These are phyloP conservation scores for Trametes meyenii DNA, from an alignment of 768 basidiomycete species.

Conservation along the genomic window DNA sequence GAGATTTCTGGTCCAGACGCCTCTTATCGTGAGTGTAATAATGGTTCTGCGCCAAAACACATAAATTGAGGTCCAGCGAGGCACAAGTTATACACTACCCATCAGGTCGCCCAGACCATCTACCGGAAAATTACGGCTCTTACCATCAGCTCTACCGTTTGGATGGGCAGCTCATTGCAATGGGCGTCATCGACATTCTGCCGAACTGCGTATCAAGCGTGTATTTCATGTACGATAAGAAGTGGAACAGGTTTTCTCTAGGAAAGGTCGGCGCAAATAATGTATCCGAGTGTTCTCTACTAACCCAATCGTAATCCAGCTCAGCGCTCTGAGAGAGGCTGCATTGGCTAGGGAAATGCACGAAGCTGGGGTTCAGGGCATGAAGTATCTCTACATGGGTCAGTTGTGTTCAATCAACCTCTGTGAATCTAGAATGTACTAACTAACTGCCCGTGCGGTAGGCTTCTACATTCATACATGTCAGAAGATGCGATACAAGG, in stretches of 20 bases:
- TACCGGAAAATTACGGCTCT: conserved; percentile 85
- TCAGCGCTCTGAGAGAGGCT: conserved; percentile 84
- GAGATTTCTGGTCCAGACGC: conserved; percentile 79
- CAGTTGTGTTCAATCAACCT: conserved; percentile 24
- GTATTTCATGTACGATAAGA: conserved; percentile 87
- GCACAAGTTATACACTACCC: conserved; percentile 62
- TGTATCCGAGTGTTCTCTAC: neutral
- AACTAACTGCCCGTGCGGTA: conserved; percentile 34
- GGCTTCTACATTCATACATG: conserved; percentile 94
- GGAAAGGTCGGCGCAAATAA: conserved; percentile 60
- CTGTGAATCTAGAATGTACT: neutral
- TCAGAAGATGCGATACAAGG: conserved; percentile 96
- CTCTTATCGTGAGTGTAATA: conserved; percentile 60
- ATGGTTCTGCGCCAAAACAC: too few relatives aligned
- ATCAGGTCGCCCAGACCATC: conserved; percentile 48
- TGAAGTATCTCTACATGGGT: conserved; percentile 90
- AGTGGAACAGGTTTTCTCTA: conserved; percentile 68
- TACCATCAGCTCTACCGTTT: conserved; percentile 89
- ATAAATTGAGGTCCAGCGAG: conserved; percentile 39
- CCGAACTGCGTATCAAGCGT: conserved; percentile 83
- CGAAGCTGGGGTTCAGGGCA: conserved; percentile 60
- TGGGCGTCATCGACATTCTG: conserved; percentile 89
- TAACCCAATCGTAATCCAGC: conserved; percentile 41
- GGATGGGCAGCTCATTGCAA: conserved; percentile 79
- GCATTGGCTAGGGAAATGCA: conserved; percentile 76